Base-by-base conservation (phyloP, 208 protist genomes). In the Crithidia fasciculata region DNA sequence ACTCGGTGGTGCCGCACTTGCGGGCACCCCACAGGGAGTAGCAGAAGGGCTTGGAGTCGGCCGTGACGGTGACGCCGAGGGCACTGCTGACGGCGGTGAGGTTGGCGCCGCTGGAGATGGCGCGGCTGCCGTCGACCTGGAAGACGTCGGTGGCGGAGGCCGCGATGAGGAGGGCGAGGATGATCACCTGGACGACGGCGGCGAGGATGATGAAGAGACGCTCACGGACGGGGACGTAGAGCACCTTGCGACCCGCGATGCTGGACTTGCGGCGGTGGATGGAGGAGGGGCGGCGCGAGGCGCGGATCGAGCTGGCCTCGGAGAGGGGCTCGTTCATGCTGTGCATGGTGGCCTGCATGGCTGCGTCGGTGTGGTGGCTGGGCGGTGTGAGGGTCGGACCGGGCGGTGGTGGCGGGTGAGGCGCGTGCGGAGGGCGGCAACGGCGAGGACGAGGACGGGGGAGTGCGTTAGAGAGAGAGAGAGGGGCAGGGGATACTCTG, bases 211-310 rank as follows among this genome's bases (percentile, higher is more conserved):
- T 68, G 60, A 59, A 62, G 50, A 75, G 8, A 61, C 70, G 70
- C 70, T 75, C 70, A 10, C 40, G 49, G 52, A n/a, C n/a, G 19
- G 70, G 70, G 53, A 75, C 62, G 37, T 69, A 75, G 70, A 75
- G 70, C 43, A 75, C 53, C 19, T 53, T 75, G 60, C 52, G 70
- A 7, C 61, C 53, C 13, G 60, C 70, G 50, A 75, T 60, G 57
- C 61, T 75, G 47, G 70, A 75, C 70, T 60, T 75, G 70, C 70
- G 70, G 60, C 70, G 70, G 53, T 75, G 61, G 58, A 75, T 45
- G 39, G 61, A 69, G 61, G 70, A 75, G 6, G 70, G 47, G 53
- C 70, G 70, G 50, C 59, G 70, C 12, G 70, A 75, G 16, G 61
- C 50, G 57, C 54, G 70, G 15, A 75, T 9, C 40, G 70, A 75